phyloP scores from a whole-genome alignment of 106 monocot species.

The Narthecium ossifragum region DNA sequence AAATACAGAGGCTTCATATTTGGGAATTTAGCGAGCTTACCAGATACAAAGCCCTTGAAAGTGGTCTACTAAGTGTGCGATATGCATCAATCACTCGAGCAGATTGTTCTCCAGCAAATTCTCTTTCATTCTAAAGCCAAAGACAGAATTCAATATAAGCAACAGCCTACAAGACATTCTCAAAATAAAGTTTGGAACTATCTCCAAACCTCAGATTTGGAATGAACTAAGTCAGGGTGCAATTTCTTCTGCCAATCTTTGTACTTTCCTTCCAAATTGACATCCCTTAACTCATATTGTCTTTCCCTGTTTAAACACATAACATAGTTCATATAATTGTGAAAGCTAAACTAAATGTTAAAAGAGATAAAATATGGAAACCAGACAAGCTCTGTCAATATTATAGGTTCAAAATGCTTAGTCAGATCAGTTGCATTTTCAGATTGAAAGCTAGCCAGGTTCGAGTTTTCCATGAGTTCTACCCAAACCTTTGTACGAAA shows the following conservation, averaged over 20 bases:
- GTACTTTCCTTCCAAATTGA: conserved; percentile 71
- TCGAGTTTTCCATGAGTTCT: too few species aligned
- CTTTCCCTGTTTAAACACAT: conserved; percentile 35
- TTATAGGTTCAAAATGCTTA: not conserved
- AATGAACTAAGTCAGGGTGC: conserved; percentile 90
- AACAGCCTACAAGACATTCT: too few species aligned
- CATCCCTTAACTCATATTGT: conserved; percentile 35
- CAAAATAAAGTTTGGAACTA: too few species aligned
- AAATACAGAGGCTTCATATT: not conserved
- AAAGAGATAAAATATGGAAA: not conserved
- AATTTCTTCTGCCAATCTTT: conserved; percentile 99
- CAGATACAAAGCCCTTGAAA: conserved; percentile 80
- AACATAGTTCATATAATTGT: too few species aligned
- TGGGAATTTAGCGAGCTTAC: conserved; percentile 37
- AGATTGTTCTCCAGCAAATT: conserved; percentile 81
- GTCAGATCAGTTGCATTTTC: not conserved
- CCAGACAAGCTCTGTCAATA: not conserved
- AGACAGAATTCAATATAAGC: too few species aligned
- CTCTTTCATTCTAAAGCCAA: conserved; percentile 53
- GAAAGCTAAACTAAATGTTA: too few species aligned
- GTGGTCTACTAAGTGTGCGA: conserved; percentile 52
- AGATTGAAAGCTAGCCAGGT: too few species aligned
- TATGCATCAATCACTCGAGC: conserved; percentile 88
- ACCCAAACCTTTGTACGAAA: too few species aligned
- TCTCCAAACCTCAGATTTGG: conserved; percentile 70